A percentile compares a stretch with the other conserved stretches of the same genome.
Conservation (phyloP, 345 rosid species). For the Lenwebbia sp. region DNA sequence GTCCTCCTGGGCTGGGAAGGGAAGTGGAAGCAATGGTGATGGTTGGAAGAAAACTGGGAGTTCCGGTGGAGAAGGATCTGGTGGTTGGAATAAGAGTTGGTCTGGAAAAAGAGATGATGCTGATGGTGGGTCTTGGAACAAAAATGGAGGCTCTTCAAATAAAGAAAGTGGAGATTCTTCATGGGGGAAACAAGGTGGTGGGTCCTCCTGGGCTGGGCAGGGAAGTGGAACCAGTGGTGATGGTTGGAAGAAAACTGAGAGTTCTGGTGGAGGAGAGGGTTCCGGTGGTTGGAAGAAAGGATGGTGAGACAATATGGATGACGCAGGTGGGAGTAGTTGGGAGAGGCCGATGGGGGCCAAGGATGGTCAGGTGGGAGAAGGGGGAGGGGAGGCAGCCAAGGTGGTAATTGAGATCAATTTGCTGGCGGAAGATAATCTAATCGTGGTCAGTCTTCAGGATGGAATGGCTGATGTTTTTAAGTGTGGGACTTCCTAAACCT, state of each 20-base stretch:
- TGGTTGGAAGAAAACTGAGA: slow-evolving; percentile 1
- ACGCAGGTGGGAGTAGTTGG: not conserved
- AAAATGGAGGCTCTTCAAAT: slow-evolving; percentile 2
- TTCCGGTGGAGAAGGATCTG: slow-evolving; percentile 1
- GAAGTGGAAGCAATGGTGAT: slow-evolving; percentile 3
- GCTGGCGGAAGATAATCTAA: not conserved
- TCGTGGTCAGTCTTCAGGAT: not conserved
- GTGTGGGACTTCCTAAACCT: not conserved
- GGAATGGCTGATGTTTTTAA: not conserved
- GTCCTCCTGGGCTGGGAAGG: slow-evolving; percentile 13
- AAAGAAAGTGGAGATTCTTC: not conserved
- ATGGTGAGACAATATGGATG: no score
- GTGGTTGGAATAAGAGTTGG: slow-evolving; percentile 8
- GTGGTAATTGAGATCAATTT: not conserved
- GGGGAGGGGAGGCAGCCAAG: not conserved
- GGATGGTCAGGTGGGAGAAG: not conserved
- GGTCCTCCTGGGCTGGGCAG: not conserved
- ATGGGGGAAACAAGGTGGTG: not conserved
- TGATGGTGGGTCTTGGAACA: slow-evolving; percentile 24
- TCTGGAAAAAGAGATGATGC: slow-evolving; percentile 8
- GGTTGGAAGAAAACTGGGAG: slow-evolving; percentile 17
- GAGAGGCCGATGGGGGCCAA: not conserved
- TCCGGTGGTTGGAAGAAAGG: not conserved
- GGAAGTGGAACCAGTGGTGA: slow-evolving; percentile 1
- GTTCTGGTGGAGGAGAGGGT: not conserved